Base-by-base conservation (phyloP, 179 eudicot species). In the Dionaea muscipula region DNA sequence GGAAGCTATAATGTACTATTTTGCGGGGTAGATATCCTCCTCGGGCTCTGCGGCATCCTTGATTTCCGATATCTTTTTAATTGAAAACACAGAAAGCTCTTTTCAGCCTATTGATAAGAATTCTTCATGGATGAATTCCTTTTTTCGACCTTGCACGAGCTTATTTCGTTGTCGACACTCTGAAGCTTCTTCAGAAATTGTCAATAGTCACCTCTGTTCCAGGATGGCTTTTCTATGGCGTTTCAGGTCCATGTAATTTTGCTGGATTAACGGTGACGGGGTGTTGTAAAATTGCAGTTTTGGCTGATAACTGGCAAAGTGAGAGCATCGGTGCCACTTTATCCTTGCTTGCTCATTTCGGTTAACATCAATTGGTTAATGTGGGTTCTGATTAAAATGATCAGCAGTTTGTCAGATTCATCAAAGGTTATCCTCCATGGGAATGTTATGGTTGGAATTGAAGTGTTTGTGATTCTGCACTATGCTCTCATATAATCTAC, bases 251-350 rank as follows among this genome's bases (percentile, higher is more conserved):
- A 56, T 78, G 61, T 67, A 47, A 53, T 39, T 55, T 68, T 68
- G 74, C 71, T 35, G 59, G 71, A 66, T 75, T 54, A 53, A 55
- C 58, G 70, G 70, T 59, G 63, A 56, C 74, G 72, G 69, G 65
- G 49, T 24, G 55, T 54, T 26, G 27, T 60, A 53, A 35, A 44
- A 9, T 54, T 71, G 65, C 56, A 57, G 44, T 57, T 26, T 46
- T 28, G 48, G 51, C 33, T 59, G 52, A 10, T 40, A 24, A 16
- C 20, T 25, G 38, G 13, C 56, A 21, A 23, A 37, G 47, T 56
- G 35, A 56, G 43, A 31, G 36, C 6, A 57, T 46, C 5, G 43
- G 19, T 46, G 65, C 43, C 64, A 64, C 39, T 47, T 36, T 57
- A 20, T 45, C 26, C 53, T 62, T 38, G 38, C 51, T 52, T 56